Percentiles rank a stretch among this genome's conserved stretches.
phyloP scores from a whole-genome alignment of 2,329 filamentous ascomycete species.

The Seiridium unicorne region DNA sequence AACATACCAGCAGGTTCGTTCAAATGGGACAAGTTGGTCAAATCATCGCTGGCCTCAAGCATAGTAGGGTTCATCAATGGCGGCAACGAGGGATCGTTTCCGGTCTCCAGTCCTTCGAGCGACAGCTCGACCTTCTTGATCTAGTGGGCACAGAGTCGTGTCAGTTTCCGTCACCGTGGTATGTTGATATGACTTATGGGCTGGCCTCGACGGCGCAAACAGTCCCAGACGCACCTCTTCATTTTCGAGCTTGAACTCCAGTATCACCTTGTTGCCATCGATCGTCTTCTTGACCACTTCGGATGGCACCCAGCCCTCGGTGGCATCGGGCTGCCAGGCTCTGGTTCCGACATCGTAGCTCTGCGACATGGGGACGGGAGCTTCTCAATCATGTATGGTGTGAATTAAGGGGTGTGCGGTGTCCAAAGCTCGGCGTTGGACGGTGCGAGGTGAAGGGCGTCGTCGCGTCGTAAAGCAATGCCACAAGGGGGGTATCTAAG shows the following conservation, averaged over 20 bases:
- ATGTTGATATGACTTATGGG: too few species aligned
- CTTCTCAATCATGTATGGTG: slow-evolving; percentile 2
- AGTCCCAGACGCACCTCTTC: slow-evolving; percentile 68
- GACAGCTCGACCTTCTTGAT: slow-evolving; percentile 78
- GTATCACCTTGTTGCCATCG: slow-evolving; percentile 80
- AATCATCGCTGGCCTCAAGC: slow-evolving; percentile 96
- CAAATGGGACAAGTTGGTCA: slow-evolving; percentile 95
- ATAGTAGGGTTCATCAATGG: slow-evolving; percentile 97
- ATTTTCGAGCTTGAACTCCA: slow-evolving; percentile 88
- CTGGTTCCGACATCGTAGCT: slow-evolving; percentile 94
- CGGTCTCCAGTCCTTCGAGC: slow-evolving; percentile 70
- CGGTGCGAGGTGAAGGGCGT: not conserved
- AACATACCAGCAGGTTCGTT: slow-evolving; percentile 91
- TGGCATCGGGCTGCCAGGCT: slow-evolving; percentile 96
- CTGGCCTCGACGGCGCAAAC: too few species aligned
- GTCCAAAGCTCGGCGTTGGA: slow-evolving; percentile 1
- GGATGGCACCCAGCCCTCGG: slow-evolving; percentile 96
- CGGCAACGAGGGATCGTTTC: slow-evolving; percentile 75
- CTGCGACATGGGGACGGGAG: slow-evolving; percentile 69
- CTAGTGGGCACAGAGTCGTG: slow-evolving; percentile 41
- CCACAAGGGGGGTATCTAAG: not conserved
- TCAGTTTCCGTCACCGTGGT: not conserved
- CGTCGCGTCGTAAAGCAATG: not conserved
- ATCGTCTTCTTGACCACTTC: slow-evolving; percentile 85
- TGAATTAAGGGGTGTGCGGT: slow-evolving; percentile 3